Conservation (phyloP, 2,329 filamentous ascomycete genomes). For the Achaetomium macrosporum region DNA sequence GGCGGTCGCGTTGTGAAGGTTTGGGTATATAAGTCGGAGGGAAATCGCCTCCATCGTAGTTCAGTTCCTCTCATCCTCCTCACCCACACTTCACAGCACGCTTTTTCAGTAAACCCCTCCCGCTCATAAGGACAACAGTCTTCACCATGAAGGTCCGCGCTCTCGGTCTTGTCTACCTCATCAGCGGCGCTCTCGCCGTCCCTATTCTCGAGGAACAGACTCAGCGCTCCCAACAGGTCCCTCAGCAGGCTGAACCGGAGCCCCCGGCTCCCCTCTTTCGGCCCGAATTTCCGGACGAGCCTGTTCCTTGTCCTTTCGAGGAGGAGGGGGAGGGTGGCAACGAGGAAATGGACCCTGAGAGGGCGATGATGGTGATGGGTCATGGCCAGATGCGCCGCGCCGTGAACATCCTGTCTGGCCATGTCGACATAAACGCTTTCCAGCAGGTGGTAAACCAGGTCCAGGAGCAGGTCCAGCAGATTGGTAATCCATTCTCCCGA, state of each 20-base stretch:
- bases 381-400: background rate
- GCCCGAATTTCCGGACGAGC: no score
- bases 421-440: constrained; percentile 7
- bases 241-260: background rate
- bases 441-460: constrained; percentile 12
- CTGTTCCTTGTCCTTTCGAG: background rate
- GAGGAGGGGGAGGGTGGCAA: background rate
- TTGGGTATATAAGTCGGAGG: background rate
- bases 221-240: constrained; percentile 2
- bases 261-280: background rate
- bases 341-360: background rate
- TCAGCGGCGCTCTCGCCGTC: constrained; percentile 17
- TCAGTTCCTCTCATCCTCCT: background rate
- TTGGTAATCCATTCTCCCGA: constrained; percentile 8
- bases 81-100: background rate
- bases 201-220: constrained; percentile 11
- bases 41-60: background rate
- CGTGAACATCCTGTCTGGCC: background rate
- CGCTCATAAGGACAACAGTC: background rate
- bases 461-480: constrained; percentile 12
- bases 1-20: background rate
- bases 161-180: constrained; percentile 16
- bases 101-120: background rate
- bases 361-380: constrained; percentile 1
- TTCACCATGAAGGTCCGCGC: constrained; percentile 21